phyloP scores from a whole-genome alignment of 495 filamentous ascomycete genomes.

The Elasticomyces elasticus region DNA sequence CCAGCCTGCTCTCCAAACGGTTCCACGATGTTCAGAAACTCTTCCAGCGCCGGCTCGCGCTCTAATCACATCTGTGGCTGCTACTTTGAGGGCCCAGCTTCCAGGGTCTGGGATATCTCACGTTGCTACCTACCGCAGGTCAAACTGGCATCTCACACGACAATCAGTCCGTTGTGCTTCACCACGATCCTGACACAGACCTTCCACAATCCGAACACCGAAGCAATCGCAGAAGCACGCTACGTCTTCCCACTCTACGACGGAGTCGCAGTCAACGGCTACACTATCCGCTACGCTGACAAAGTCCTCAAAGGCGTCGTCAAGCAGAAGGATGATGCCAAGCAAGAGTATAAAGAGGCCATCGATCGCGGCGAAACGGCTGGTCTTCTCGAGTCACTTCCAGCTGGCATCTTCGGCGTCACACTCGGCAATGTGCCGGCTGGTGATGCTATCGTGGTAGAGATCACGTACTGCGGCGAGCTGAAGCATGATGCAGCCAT shows the following conservation, averaged over 20 bases:
- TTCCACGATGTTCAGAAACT: slow-evolving; percentile 3
- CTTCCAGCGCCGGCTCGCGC: not conserved
- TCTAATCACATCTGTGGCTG: slow-evolving; percentile 18
- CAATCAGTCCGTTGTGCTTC: slow-evolving; percentile 46
- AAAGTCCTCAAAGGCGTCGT: slow-evolving; percentile 47
- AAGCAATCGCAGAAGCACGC: slow-evolving; percentile 41
- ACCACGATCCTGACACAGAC: slow-evolving; percentile 52
- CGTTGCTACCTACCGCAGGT: slow-evolving; percentile 45
- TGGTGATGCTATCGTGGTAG: slow-evolving; percentile 41
- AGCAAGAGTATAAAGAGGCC: slow-evolving; percentile 44
- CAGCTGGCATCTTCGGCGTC: slow-evolving; percentile 53
- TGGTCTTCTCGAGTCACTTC: slow-evolving; percentile 50
- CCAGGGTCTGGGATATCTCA: not conserved
- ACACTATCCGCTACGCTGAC: slow-evolving; percentile 45
- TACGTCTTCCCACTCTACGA: slow-evolving; percentile 64
- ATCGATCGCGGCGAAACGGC: slow-evolving; percentile 48
- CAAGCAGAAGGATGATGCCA: slow-evolving; percentile 50
- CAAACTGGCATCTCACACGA: slow-evolving; percentile 40
- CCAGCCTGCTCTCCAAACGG: too few species aligned
- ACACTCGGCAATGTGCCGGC: slow-evolving; percentile 55
- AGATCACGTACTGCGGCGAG: slow-evolving; percentile 56
- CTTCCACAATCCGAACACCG: slow-evolving; percentile 44
- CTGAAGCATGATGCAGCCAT: slow-evolving; percentile 54
- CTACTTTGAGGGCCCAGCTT: slow-evolving; percentile 1
- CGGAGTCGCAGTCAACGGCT: slow-evolving; percentile 54